These are phyloP conservation scores for Leccinum disarticulatum DNA, from an alignment of 768 basidiomycete species.

Conservation along the genomic window DNA sequence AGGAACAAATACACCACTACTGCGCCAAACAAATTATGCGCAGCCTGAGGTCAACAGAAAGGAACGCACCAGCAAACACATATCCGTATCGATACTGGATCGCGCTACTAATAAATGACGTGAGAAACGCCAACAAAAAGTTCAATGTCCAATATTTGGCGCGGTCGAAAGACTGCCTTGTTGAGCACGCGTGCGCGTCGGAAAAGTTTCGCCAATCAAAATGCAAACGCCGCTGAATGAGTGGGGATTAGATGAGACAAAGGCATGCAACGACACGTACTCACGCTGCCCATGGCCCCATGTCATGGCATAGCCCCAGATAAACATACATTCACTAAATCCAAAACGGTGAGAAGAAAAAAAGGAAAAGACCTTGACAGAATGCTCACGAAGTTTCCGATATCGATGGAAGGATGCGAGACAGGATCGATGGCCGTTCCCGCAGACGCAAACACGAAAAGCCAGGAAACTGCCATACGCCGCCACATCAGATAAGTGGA, in stretches of 20 bases:
- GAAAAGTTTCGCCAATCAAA: constrained; percentile 75
- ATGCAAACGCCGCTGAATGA: constrained; percentile 63
- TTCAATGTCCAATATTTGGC: constrained; percentile 72
- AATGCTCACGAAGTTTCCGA: constrained; percentile 54
- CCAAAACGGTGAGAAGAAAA: background rate
- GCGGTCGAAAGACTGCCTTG: constrained; percentile 68
- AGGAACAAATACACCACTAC: too few species aligned
- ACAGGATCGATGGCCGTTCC: constrained; percentile 62
- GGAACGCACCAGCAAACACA: constrained; percentile 57
- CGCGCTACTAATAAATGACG: constrained; percentile 61
- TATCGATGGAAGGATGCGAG: constrained; percentile 34
- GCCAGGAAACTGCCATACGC: constrained; percentile 70
- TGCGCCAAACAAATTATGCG: too few species aligned
- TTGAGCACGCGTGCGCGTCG: constrained; percentile 68
- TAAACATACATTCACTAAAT: constrained; percentile 64
- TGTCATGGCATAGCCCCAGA: constrained; percentile 33
- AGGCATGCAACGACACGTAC: constrained; percentile 4
- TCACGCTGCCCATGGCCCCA: constrained; percentile 60
- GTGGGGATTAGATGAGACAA: background rate
- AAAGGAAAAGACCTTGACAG: background rate
- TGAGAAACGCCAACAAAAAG: constrained; percentile 75
- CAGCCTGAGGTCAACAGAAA: too few species aligned
- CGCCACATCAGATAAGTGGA: constrained; percentile 61
- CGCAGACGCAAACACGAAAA: constrained; percentile 72
- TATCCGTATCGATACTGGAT: constrained; percentile 62